Base-by-base conservation (phyloP, 495 filamentous ascomycete genomes). In the Emericellopsis terricola region DNA sequence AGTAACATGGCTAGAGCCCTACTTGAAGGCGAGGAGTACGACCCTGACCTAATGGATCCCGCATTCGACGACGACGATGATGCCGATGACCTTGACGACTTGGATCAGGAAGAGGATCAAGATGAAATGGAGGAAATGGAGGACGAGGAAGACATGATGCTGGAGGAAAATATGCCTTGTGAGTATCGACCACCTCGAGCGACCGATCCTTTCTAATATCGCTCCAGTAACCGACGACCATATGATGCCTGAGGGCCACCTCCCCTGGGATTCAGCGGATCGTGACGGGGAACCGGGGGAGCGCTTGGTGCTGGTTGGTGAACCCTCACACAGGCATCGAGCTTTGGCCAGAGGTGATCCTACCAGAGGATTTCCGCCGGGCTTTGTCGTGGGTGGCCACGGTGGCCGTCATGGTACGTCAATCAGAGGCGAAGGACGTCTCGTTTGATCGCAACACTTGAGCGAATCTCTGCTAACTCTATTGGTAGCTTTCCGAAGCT, bases 91-190 rank as follows among this genome's bases (percentile, higher is more conserved):
- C 57, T 50, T 15, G 68, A 71, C 24, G 72, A 71, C 46, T n/a
- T n/a, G n/a, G n/a, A n/a, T n/a, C 10, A 4, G 6, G 49, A 60
- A 13, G 48, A 47, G 4, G 37, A 53, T 24, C 62, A 64, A 32
- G 76, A 78, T 7, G 75, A 79, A 28, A 72, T 75, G 3, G 77
- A 80, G 14, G 79, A 81, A 33, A 78, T 82, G 28, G 73, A 76
- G 2, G 77, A 80, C 13, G 79, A 81, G 33, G 79, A 83, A 19
- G 81, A 86, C 30, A 57, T 66, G 33, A 73, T 77, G 18, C 70
- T 73, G 3, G 73, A 78, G 15, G 74, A 75, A 34, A 58, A 63
- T n/a, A n/a, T n/a, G n/a, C n/a, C n/a, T n/a, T n/a, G n/a, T n/a
- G n/a, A n/a, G n/a, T n/a, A n/a, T n/a, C 14, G n/a, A n/a, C n/a